A percentile compares a stretch with the other conserved stretches of the same genome.
Evolutionary conservation across 345 rosid genomes (phyloP).

Genomic region (Populus tremula): DNA sequence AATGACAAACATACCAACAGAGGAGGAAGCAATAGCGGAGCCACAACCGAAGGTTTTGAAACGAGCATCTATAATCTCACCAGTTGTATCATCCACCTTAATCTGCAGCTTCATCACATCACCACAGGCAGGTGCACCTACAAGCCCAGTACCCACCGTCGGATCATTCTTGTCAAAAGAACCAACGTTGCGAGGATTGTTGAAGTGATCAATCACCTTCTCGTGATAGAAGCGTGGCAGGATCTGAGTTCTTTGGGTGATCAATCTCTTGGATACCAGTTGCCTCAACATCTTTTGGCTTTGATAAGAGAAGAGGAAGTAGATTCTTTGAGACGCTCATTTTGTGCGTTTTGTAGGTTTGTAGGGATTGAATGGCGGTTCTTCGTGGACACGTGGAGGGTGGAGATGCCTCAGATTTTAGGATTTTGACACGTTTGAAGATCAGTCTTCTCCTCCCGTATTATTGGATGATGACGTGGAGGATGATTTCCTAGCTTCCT

Average conservation of each 20-base stretch:
- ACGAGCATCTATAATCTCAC: constrained; percentile 81
- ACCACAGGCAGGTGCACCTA: constrained; percentile 98
- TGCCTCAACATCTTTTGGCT: constrained; percentile 42
- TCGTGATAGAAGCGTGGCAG: constrained; percentile 67
- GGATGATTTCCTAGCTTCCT: neutral
- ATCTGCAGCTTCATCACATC: constrained; percentile 99
- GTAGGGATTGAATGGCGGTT: neutral
- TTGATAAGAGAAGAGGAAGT: neutral
- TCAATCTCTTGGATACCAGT: constrained; percentile 49
- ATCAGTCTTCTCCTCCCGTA: neutral
- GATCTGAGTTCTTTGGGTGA: constrained; percentile 26
- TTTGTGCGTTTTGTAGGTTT: neutral
- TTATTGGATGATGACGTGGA: neutral
- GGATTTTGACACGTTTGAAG: neutral
- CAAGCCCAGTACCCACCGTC: constrained; percentile 79
- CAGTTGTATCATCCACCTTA: constrained; percentile 79
- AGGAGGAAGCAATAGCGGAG: constrained; percentile 94
- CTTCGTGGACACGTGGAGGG: constrained; percentile 8
- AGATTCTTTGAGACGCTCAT: neutral
- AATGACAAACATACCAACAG: constrained; percentile 58
- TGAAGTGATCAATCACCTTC: constrained; percentile 94
- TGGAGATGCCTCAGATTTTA: neutral
- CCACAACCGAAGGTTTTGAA: constrained; percentile 99
- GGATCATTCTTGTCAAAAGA: constrained; percentile 94
- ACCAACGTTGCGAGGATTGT: constrained; percentile 92